These are phyloP conservation scores for Zizania latifolia DNA, from an alignment of 176 grass and related monocot species.

Conservation along the genomic window DNA sequence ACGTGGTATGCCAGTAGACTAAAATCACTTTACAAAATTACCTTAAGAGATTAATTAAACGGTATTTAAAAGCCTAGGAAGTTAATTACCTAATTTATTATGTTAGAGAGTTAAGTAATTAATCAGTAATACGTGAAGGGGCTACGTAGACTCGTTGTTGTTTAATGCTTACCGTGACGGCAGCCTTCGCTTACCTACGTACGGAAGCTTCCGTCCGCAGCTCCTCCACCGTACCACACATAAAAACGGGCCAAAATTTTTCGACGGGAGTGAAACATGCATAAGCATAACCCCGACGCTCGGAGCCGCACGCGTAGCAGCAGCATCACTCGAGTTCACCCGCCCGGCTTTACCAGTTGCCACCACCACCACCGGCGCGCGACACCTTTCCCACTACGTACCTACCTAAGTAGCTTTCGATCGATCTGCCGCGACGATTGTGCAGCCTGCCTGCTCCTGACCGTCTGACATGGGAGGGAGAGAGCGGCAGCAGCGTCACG, in stretches of 20 bases:
- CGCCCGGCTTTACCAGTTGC: background rate
- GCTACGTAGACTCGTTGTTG: too few relatives aligned
- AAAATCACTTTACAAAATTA: too few relatives aligned
- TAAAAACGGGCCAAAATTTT: background rate
- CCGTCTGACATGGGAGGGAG: background rate
- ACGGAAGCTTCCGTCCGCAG: background rate
- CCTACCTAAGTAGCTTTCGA: background rate
- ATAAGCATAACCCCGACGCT: background rate
- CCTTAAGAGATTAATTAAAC: too few relatives aligned
- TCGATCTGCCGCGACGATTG: background rate
- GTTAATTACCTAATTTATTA: too few relatives aligned
- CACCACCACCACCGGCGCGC: background rate
- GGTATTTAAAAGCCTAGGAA: too few relatives aligned
- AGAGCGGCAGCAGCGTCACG: conserved; percentile 6
- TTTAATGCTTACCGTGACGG: too few relatives aligned
- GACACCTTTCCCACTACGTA: background rate
- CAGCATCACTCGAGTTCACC: background rate
- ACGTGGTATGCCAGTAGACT: too few relatives aligned
- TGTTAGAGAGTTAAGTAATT: too few relatives aligned
- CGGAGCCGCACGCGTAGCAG: background rate
- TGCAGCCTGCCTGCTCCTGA: background rate
- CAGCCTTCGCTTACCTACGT: too few relatives aligned
- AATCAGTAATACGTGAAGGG: too few relatives aligned
- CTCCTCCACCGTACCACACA: too few relatives aligned
- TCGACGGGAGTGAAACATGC: background rate